These are phyloP conservation scores for Monilinia laxa DNA, from an alignment of 2,329 filamentous ascomycete species.

Conservation along the genomic window DNA sequence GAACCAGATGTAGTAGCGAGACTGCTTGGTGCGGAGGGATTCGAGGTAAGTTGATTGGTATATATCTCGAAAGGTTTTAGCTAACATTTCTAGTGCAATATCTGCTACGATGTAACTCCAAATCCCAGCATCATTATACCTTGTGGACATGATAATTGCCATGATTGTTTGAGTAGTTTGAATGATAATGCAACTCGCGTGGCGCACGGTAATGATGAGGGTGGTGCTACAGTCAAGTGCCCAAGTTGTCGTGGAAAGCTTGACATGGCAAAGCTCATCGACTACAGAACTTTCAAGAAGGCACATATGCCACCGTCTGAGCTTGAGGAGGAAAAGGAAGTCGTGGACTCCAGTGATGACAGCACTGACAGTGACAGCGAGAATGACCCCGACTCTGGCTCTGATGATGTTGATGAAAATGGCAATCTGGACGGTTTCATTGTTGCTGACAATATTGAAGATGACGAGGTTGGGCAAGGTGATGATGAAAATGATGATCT, in stretches of 20 bases:
- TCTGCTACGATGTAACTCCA: conserved; percentile 73
- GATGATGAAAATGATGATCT: conserved; percentile 41
- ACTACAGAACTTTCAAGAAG: conserved; percentile 70
- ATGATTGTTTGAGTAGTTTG: conserved; percentile 71
- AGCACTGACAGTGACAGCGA: conserved; percentile 29
- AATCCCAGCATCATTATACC: conserved; percentile 78
- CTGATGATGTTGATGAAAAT: conserved; percentile 42
- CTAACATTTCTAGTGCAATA: conserved; percentile 60
- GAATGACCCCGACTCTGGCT: conserved; percentile 45
- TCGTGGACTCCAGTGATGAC: conserved; percentile 31
- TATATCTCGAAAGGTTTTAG: background rate
- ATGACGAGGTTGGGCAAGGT: conserved; percentile 36
- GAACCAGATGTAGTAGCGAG: conserved; percentile 61
- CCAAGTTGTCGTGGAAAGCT: conserved; percentile 72
- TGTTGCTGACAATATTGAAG: conserved; percentile 48
- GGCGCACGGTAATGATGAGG: conserved; percentile 54
- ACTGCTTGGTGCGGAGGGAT: conserved; percentile 51
- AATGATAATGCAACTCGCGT: conserved; percentile 58
- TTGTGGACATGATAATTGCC: conserved; percentile 79
- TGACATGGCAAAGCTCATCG: conserved; percentile 68
- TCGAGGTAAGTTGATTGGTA: conserved; percentile 45
- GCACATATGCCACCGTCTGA: conserved; percentile 60
- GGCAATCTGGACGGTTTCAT: conserved; percentile 56
- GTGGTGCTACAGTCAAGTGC: conserved; percentile 50
- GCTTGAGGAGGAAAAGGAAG: conserved; percentile 30